Evolutionary conservation across 208 protist genomes (phyloP), one percentile per base, ranked within the genome.

Genomic region (Acanthamoeba castellanii): DNA sequence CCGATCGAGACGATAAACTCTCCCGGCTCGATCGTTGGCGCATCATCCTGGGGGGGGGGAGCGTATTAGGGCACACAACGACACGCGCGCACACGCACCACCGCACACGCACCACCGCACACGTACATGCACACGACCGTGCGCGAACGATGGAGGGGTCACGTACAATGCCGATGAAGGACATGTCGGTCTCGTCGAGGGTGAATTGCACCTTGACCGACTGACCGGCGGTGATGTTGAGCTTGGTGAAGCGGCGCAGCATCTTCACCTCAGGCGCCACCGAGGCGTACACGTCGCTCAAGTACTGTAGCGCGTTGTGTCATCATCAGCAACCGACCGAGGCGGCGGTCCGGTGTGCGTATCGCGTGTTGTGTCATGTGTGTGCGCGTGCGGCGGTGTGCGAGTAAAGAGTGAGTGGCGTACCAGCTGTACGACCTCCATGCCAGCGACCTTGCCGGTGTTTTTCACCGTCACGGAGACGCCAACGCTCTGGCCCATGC

Each of bases 211-310:
- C 20, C 1, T 72, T 13, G 8, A 92, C 55, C 34, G 85, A 92
- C 57, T 61, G 55, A 47, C 85, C 85, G 16, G 55, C 59, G 14
- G 61, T 32, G 85, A 92, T 25, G 61, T 92, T 72, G n/a, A 72
- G 11, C 57, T 92, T 92, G 13, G 30, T 32, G 85, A 74, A 92
- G 22, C 85, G 52, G 11, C 61, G 52, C 61, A 92, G 85, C 61
- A 96, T 94, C 84, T 95, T 95, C 37, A 96, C 95, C 61, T 95
- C 92, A 22, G 95, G 95, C 22, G 92, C 87, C 6, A 95, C 52
- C 27, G 74, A 52, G 9, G 95, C 95, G 47, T 89, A 95, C 5
- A 96, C 50, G 55, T 96, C 95, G 66, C 37, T 84, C 1, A 96
- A 59, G 68, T 92, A 96, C 91, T 85, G 76, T 5, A 61, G 16